Evolutionary conservation across 2,329 filamentous ascomycete species (phyloP).

Genomic region (Fusarium vanettenii): DNA sequence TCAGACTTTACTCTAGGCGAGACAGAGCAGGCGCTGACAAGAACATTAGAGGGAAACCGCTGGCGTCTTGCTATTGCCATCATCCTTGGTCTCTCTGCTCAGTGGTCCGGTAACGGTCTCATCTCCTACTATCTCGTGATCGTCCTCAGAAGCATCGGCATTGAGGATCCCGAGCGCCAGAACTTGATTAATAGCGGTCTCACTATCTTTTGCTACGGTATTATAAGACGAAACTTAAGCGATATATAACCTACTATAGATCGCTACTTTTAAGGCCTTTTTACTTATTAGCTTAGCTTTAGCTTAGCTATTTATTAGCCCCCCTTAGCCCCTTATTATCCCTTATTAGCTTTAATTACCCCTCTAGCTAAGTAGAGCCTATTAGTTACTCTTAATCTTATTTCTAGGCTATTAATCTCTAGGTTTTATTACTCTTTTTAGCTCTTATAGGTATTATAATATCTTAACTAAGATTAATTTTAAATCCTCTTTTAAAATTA

Average conservation of each 20-base stretch:
- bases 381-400: neutral
- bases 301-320: neutral
- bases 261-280: neutral
- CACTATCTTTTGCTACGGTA: neutral
- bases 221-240: neutral
- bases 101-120: constrained; percentile 6
- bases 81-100: neutral
- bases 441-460: neutral
- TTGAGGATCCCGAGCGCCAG: neutral
- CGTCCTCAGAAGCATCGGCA: constrained; percentile 3
- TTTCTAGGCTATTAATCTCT: neutral
- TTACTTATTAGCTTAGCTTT: neutral
- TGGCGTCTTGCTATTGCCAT: neutral
- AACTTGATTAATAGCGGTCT: constrained; percentile 7
- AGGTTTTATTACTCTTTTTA: neutral
- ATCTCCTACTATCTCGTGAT: constrained; percentile 5
- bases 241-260: neutral
- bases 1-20: neutral
- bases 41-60: neutral
- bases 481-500: neutral
- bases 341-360: neutral
- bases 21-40: neutral
- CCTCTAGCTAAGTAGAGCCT: neutral
- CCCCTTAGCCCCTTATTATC: neutral
- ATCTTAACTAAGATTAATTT: neutral